Conservation (phyloP, 2,329 filamentous ascomycete species). For the Fusarium euwallaceae region DNA sequence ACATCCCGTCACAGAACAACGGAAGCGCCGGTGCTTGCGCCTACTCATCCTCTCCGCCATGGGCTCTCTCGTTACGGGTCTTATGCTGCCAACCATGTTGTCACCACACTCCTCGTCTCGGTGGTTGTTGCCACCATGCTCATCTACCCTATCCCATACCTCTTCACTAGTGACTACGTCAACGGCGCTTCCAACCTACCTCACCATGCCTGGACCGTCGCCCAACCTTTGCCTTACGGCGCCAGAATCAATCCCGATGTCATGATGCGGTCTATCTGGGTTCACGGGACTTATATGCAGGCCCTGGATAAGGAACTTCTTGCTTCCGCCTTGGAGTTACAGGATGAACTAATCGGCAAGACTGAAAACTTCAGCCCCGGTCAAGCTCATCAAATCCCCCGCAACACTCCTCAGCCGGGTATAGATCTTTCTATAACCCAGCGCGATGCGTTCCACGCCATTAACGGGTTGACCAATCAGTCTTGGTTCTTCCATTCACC, state of each 20-base stretch:
- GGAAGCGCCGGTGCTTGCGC: conserved; percentile 75
- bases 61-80: conserved; percentile 78
- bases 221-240: conserved; percentile 70
- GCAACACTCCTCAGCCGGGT: conserved; percentile 47
- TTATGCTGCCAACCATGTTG: conserved; percentile 79
- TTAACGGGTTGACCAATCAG: conserved; percentile 71
- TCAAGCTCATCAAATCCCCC: conserved; percentile 46
- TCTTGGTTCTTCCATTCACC: conserved; percentile 88
- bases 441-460: conserved; percentile 69
- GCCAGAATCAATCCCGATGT: conserved; percentile 72
- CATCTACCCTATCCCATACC: conserved; percentile 81
- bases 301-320: conserved; percentile 77
- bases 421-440: conserved; percentile 58
- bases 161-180: conserved; percentile 79
- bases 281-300: conserved; percentile 85
- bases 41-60: conserved; percentile 74
- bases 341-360: conserved; percentile 75
- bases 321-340: conserved; percentile 75
- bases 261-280: conserved; percentile 86
- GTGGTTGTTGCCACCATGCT: conserved; percentile 77
- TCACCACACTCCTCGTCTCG: conserved; percentile 80
- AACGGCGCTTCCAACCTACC: conserved; percentile 79
- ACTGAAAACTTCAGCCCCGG: conserved; percentile 69
- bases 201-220: conserved; percentile 85
- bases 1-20: conserved; percentile 70